Percentiles rank a stretch among this genome's conserved stretches.
These are phyloP conservation scores for Pisolithus microcarpus DNA, from an alignment of 768 basidiomycete genomes.

Conservation along the genomic window DNA sequence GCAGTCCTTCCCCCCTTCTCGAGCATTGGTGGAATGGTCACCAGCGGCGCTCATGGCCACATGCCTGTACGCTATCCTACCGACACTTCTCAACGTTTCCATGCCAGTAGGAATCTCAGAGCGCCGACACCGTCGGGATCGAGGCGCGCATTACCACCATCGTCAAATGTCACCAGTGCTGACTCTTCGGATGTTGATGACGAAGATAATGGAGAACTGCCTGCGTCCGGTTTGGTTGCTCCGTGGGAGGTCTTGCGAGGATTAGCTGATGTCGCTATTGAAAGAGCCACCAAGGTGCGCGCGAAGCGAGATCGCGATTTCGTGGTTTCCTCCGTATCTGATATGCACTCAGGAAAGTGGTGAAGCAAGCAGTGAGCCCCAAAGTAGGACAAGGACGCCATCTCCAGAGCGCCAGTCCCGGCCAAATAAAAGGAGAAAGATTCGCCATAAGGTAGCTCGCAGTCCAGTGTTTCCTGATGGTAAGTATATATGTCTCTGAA, in stretches of 20 bases:
- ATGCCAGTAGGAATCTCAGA: slow-evolving; percentile 26
- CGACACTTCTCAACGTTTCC: slow-evolving; percentile 33
- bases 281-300: slow-evolving; percentile 66
- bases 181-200: slow-evolving; percentile 84
- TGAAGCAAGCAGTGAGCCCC: slow-evolving; percentile 61
- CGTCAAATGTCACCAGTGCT: slow-evolving; percentile 67
- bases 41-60: slow-evolving; percentile 37
- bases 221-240: slow-evolving; percentile 74
- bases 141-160: slow-evolving; percentile 54
- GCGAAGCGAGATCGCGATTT: not conserved
- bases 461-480: slow-evolving; percentile 73
- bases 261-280: slow-evolving; percentile 73
- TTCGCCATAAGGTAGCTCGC: slow-evolving; percentile 52
- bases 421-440: slow-evolving; percentile 67
- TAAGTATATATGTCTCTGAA: slow-evolving; percentile 22
- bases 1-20: slow-evolving; percentile 68
- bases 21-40: slow-evolving; percentile 52
- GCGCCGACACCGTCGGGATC: slow-evolving; percentile 30
- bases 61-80: slow-evolving; percentile 51
- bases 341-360: slow-evolving; percentile 56
- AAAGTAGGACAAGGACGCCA: slow-evolving; percentile 66
- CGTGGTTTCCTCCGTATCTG: slow-evolving; percentile 5
- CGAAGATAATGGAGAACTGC: slow-evolving; percentile 73
- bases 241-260: slow-evolving; percentile 83
- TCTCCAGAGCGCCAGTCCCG: slow-evolving; percentile 64